These are phyloP conservation scores for Metschnikowia aberdeeniae DNA, from an alignment of 805 yeast species.

Conservation along the genomic window DNA sequence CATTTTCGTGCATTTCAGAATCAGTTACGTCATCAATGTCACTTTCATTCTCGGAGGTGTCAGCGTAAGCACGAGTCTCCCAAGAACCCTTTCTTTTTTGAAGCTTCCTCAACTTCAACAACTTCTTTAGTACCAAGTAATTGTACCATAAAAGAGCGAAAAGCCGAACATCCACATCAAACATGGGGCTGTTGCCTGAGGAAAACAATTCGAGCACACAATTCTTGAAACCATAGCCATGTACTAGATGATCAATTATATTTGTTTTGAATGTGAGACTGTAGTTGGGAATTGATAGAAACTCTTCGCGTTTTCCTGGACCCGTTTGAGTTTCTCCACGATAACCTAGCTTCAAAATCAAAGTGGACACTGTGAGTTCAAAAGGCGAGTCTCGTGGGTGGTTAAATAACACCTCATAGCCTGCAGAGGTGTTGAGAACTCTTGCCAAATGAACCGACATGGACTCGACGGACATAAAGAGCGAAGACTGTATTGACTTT, in stretches of 20 bases:
- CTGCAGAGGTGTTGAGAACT: conserved; percentile 23
- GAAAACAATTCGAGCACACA: conserved; percentile 35
- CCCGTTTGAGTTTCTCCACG: conserved; percentile 2
- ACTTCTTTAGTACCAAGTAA: conserved; percentile 27
- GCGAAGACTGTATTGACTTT: background rate
- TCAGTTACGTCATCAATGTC: conserved; percentile 12
- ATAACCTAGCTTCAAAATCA: conserved; percentile 27
- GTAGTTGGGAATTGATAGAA: conserved; percentile 33
- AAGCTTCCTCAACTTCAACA: conserved; percentile 19
- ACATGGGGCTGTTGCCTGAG: conserved; percentile 35
- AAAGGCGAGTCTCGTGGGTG: conserved; percentile 29
- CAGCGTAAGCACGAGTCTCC: background rate
- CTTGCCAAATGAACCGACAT: conserved; percentile 10
- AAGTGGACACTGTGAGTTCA: conserved; percentile 31
- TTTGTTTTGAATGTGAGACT: conserved; percentile 35
- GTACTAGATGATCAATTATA: conserved; percentile 27
- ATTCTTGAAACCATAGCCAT: conserved; percentile 34
- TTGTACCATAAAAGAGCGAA: conserved; percentile 33
- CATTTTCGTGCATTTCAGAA: background rate
- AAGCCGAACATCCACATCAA: conserved; percentile 34
- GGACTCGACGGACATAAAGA: conserved; percentile 9
- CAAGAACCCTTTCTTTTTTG: conserved; percentile 3
- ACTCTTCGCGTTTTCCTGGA: conserved; percentile 20
- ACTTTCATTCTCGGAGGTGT: conserved; percentile 1
- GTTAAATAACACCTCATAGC: conserved; percentile 37